phyloP scores from a whole-genome alignment of 768 basidiomycete species.

The Pisolithus tinctorius region DNA sequence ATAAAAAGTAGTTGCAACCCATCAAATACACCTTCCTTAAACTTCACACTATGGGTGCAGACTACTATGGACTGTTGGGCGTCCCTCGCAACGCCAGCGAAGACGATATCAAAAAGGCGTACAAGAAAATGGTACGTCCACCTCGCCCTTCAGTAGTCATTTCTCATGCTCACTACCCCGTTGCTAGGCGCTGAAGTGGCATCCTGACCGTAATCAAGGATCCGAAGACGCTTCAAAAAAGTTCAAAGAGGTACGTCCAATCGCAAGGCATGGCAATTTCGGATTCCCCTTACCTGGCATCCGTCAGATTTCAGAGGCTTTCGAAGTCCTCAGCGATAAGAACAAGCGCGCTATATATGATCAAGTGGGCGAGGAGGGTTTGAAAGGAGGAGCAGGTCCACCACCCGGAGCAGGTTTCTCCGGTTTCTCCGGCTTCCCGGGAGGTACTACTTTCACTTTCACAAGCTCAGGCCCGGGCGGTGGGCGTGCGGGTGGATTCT shows the following conservation, averaged over 20 bases:
- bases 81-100: constrained; percentile 66
- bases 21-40: not conserved
- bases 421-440: constrained; percentile 41
- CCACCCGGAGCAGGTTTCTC: constrained; percentile 46
- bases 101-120: constrained; percentile 88
- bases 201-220: constrained; percentile 86
- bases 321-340: constrained; percentile 88
- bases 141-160: not conserved
- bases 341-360: constrained; percentile 84
- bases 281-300: not conserved
- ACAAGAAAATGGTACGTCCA: constrained; percentile 79
- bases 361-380: constrained; percentile 91
- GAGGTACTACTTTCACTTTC: constrained; percentile 52
- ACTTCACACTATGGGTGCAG: constrained; percentile 54
- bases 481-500: constrained; percentile 43
- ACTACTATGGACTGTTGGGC: constrained; percentile 86
- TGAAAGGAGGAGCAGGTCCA: constrained; percentile 63
- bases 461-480: constrained; percentile 35
- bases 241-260: constrained; percentile 75
- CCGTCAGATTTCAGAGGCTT: constrained; percentile 82
- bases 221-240: constrained; percentile 81
- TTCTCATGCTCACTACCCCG: constrained; percentile 4
- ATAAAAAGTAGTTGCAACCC: not conserved
- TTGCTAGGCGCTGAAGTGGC: constrained; percentile 81
- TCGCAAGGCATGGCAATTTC: no score